Evolutionary conservation across 352 stramenopile genomes (phyloP).

Genomic region (Elongisporangium undulatum): DNA sequence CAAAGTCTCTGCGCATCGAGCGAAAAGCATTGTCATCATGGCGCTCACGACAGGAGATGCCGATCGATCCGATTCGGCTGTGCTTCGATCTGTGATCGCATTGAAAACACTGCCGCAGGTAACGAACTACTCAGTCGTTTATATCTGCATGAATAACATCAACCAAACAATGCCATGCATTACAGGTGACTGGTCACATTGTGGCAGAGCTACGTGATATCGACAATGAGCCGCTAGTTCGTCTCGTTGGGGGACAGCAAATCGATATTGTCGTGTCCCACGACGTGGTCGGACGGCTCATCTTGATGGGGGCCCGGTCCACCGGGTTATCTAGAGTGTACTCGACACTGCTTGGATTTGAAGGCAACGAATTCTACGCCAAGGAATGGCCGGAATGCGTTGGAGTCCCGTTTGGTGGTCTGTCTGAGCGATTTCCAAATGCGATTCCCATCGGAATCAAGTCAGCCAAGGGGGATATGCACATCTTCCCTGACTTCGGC

Average conservation of each 20-base stretch:
- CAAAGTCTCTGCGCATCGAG: conserved; percentile 75
- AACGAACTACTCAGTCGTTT: not conserved
- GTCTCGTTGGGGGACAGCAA: conserved; percentile 72
- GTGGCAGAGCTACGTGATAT: conserved; percentile 86
- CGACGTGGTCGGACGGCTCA: conserved; percentile 85
- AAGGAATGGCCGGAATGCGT: conserved; percentile 80
- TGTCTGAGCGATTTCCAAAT: conserved; percentile 74
- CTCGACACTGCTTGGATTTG: conserved; percentile 74
- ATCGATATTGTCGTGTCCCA: conserved; percentile 86
- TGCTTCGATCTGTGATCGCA: conserved; percentile 73
- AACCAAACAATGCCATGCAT: too few relatives aligned
- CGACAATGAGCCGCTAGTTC: conserved; percentile 82
- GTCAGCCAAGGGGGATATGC: conserved; percentile 38
- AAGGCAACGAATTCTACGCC: conserved; percentile 89
- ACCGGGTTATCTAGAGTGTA: conserved; percentile 73
- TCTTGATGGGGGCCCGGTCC: conserved; percentile 80
- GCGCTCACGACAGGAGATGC: conserved; percentile 65
- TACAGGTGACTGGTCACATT: conserved; percentile 64
- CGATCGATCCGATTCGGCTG: conserved; percentile 75
- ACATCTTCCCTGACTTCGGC: conserved; percentile 47
- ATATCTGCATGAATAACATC: not conserved
- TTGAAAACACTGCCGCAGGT: conserved; percentile 72
- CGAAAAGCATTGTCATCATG: conserved; percentile 81
- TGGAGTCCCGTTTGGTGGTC: conserved; percentile 55
- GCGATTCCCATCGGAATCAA: conserved; percentile 82